phyloP scores from a whole-genome alignment of 208 protist genomes.

The Trypanosoma conorhini region DNA sequence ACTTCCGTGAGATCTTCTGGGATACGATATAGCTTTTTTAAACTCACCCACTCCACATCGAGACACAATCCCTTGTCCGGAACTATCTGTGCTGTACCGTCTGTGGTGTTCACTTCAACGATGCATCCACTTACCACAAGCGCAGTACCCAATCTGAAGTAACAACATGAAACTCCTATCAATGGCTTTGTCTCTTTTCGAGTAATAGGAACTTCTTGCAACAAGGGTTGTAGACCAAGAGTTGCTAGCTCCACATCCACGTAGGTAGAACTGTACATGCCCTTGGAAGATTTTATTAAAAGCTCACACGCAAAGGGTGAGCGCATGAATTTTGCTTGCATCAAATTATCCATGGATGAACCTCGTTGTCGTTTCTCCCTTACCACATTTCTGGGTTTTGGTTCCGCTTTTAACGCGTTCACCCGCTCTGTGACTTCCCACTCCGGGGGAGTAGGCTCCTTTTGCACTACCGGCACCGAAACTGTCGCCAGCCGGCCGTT shows the following conservation, averaged over 20 bases:
- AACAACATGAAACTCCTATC: constrained; percentile 47
- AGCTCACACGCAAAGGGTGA: constrained; percentile 28
- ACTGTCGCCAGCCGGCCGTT: constrained; percentile 12
- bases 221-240: constrained; percentile 26
- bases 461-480: neutral
- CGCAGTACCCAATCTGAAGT: constrained; percentile 51
- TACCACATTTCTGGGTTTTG: neutral
- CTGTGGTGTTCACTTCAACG: constrained; percentile 39
- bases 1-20: constrained; percentile 47
- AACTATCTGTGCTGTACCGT: constrained; percentile 40
- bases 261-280: constrained; percentile 34
- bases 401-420: constrained; percentile 24
- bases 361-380: constrained; percentile 10
- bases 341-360: neutral
- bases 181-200: constrained; percentile 21
- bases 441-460: neutral
- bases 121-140: constrained; percentile 57
- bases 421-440: constrained; percentile 5
- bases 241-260: constrained; percentile 30
- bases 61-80: constrained; percentile 45
- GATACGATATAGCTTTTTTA: constrained; percentile 45
- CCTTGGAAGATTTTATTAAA: constrained; percentile 25
- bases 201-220: neutral
- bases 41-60: constrained; percentile 42
- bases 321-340: constrained; percentile 9